Base-by-base conservation (phyloP, 768 basidiomycete species). In the Pilatotrama ljubarskyi region DNA sequence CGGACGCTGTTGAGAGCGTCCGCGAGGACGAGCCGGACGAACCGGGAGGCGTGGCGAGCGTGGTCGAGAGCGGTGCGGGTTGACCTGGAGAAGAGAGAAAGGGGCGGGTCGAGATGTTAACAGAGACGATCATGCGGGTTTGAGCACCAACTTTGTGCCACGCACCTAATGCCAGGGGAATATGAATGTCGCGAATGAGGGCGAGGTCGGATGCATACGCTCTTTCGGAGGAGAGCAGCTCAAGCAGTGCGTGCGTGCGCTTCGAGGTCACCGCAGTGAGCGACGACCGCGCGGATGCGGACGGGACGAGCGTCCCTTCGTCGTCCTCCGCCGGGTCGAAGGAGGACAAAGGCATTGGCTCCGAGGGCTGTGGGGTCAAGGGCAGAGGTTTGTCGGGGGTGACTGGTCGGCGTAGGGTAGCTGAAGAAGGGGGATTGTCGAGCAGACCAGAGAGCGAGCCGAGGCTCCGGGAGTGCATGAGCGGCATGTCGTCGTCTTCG, bases 161-260 rank as follows among this genome's bases (percentile, higher is more conserved):
- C 81, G 62, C 74, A 84, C 91, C 91, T 67, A 88, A 76, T 46
- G 91, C 91, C 52, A 91, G 73, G 6, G 90, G 90, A 40, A 93
- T 85, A 65, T 93, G 87, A 24, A 93, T 80, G 61, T 90, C 86
- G 53, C 86, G 80, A 62, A 93, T 84, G 54, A 93, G 77, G 15
- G 86, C 87, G 25, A 94, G 78, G 77, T 93, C 92, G n/a, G 85
- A 85, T 13, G 91, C 87, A 72, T 93, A 93, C 1, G 89, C 87
- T 25, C 88, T 79, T 68, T 94, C 91, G 20, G 89, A 90, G 11
- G 87, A 84, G 44, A 93, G 79, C 25, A 94, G 74, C 64, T 94
- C 92, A 51, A 84, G 82, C 20, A 93, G 76, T 9, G 91, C 91
- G 70, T 93, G 88, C 22, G 84, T 80, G 37, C 92, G 82, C 74